These are phyloP conservation scores for Metschnikowia gelsemii DNA, from an alignment of 805 yeast species.

Conservation along the genomic window DNA sequence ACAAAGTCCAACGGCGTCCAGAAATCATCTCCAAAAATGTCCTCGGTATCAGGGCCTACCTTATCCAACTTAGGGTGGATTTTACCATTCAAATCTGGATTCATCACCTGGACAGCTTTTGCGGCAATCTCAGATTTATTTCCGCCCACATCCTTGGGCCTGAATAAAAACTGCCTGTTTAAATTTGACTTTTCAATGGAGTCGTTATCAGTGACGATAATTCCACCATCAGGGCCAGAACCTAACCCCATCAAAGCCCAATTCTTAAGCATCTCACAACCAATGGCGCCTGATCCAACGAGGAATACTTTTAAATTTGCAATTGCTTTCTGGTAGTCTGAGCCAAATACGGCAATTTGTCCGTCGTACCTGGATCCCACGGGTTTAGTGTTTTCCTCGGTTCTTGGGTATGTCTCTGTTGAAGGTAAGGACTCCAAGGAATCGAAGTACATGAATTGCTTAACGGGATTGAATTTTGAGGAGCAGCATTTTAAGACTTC, in stretches of 20 bases:
- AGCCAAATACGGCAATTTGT: slow-evolving; percentile 94
- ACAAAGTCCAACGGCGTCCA: slow-evolving; percentile 86
- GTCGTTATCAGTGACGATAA: slow-evolving; percentile 88
- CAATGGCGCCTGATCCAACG: slow-evolving; percentile 98
- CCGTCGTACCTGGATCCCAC: slow-evolving; percentile 82
- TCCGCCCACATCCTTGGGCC: slow-evolving; percentile 92
- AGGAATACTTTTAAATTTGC: slow-evolving; percentile 80
- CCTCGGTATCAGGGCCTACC: slow-evolving; percentile 91
- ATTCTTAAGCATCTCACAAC: slow-evolving; percentile 96
- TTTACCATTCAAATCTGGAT: slow-evolving; percentile 76
- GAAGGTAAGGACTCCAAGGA: slow-evolving; percentile 88
- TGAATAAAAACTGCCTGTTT: slow-evolving; percentile 93
- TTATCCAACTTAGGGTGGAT: slow-evolving; percentile 78
- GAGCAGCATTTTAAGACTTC: slow-evolving; percentile 94
- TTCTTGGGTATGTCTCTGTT: slow-evolving; percentile 54
- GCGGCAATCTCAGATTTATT: slow-evolving; percentile 91
- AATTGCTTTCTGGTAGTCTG: slow-evolving; percentile 66
- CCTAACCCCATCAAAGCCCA: slow-evolving; percentile 98
- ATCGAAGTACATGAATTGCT: slow-evolving; percentile 91
- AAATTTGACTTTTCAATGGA: slow-evolving; percentile 93
- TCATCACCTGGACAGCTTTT: slow-evolving; percentile 77
- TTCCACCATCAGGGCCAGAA: slow-evolving; percentile 83
- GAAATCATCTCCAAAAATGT: slow-evolving; percentile 78
- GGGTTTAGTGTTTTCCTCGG: slow-evolving; percentile 71
- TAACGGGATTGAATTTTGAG: slow-evolving; percentile 91